Evolutionary conservation across 2,329 filamentous ascomycete genomes (phyloP), one percentile per base, ranked within the genome.

Genomic region (Pseudogymnoascus sp.): DNA sequence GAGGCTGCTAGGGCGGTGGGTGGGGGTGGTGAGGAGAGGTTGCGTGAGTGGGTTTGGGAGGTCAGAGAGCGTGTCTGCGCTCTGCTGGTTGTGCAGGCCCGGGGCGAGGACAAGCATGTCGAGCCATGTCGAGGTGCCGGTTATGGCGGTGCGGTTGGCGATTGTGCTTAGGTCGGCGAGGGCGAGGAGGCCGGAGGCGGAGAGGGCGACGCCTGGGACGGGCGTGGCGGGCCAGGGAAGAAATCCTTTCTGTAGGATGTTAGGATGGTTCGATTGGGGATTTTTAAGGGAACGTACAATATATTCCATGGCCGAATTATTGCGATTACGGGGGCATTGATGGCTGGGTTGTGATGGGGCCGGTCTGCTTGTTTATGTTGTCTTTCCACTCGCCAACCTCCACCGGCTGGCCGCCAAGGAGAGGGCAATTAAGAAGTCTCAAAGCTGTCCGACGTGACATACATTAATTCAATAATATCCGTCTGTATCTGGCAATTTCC

Each of bases 11-110:
- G 40, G 23, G 18, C 26, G 23, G 16, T 54, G 42, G 45, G 31
- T 12, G 18, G 29, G 7, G 12, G 59, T 61, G 12, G 59, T 61
- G 34, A 40, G 26, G 4, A 45, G 29, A 37, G 26, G 60, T 23
- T 63, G 36, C 4, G 54, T 26, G 2, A 76, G 72, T 57, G 78
- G 79, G 16, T 77, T 72, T 60, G 78, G 77, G 62, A 76, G 76
- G 64, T 70, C 78, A 64, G 71, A 78, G 73, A 76, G 78, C 4
- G 76, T 71, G 11, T 82, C 77, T 8, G 83, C 83, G 3, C 79
- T 77, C 68, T 86, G 83, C 68, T 87, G 83, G 67, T 81, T 81
- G 72, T 87, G 85, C 61, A 87, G 70, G 0, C 85, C 85, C 0
- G 85, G 85, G 1, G 81, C 83, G 2, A 87, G 76, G 11, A 86